These are phyloP conservation scores for Puccinia brachypodii DNA, from an alignment of 1,284 basidiomycete genomes.

Conservation along the genomic window DNA sequence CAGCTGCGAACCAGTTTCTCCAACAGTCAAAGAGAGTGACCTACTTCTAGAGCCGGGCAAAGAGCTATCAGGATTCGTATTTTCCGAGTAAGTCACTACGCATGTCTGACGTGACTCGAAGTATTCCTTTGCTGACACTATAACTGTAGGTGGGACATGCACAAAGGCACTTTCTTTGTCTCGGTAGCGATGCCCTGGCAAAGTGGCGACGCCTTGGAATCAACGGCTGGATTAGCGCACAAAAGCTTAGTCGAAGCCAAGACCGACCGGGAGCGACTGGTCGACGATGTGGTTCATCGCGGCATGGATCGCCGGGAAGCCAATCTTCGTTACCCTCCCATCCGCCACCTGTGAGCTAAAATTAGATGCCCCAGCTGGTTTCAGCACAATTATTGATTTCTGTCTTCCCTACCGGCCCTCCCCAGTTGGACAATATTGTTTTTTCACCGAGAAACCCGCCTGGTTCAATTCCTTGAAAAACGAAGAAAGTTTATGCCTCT, in stretches of 20 bases:
- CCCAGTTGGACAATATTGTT: constrained; percentile 45
- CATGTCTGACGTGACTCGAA: neutral
- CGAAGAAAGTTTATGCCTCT: constrained; percentile 41
- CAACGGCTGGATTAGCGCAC: constrained; percentile 30
- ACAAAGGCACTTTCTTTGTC: constrained; percentile 36
- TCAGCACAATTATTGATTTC: neutral
- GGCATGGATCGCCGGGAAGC: constrained; percentile 31
- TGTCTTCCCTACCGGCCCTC: neutral
- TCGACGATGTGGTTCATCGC: constrained; percentile 10
- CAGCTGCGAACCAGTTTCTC: neutral
- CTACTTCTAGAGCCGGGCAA: constrained; percentile 34
- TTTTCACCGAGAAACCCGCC: constrained; percentile 31
- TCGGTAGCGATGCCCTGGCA: constrained; percentile 47
- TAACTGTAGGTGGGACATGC: constrained; percentile 36
- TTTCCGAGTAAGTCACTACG: constrained; percentile 29
- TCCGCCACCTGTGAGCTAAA: constrained; percentile 37
- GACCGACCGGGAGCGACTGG: constrained; percentile 15
- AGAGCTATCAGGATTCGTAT: constrained; percentile 43
- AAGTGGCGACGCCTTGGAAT: constrained; percentile 41
- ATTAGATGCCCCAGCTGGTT: neutral
- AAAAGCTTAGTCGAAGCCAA: constrained; percentile 23
- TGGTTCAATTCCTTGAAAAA: constrained; percentile 45
- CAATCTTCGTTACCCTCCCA: constrained; percentile 28
- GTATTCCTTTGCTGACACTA: neutral
- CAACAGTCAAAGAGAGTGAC: neutral